phyloP scores from a whole-genome alignment of 495 filamentous ascomycete genomes.

The Talaromyces wortmannii region DNA sequence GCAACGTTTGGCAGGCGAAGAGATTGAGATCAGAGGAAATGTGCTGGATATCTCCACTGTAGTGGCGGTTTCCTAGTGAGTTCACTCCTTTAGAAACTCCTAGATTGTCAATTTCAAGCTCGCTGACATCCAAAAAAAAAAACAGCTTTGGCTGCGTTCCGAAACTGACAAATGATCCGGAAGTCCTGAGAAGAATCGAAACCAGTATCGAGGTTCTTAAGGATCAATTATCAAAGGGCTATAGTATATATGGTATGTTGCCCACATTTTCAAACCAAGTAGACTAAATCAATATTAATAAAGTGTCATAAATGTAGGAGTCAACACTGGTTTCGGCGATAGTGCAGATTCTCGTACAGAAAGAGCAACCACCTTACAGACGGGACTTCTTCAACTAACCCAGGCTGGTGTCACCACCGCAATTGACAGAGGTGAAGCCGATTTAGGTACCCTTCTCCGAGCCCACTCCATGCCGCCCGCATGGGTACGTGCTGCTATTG shows the following conservation, averaged over 20 bases:
- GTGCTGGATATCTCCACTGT: neutral
- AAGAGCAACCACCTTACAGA: conserved; percentile 38
- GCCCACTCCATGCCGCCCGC: conserved; percentile 36
- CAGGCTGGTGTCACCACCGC: conserved; percentile 42
- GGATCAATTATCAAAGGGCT: neutral
- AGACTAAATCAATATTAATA: neutral
- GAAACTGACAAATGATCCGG: neutral
- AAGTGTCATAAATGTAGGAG: conserved; percentile 25
- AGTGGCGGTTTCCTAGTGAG: neutral
- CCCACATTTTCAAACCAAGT: neutral
- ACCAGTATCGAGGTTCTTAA: neutral
- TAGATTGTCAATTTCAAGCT: neutral
- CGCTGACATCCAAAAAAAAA: neutral
- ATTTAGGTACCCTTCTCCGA: conserved; percentile 11
- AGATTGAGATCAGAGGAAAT: neutral
- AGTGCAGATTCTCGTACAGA: conserved; percentile 48
- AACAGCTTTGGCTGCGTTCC: neutral
- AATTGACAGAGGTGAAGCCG: conserved; percentile 12
- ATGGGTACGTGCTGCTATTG: conserved; percentile 50
- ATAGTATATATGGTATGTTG: neutral
- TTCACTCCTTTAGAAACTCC: neutral
- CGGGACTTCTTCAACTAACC: conserved; percentile 42
- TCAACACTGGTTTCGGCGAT: conserved; percentile 61
- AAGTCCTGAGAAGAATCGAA: neutral
- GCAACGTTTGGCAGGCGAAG: neutral